A percentile compares a stretch with the other conserved stretches of the same genome.
Evolutionary conservation across 306 rosid genomes (phyloP).

Genomic region (Luffa aegyptiaca): DNA sequence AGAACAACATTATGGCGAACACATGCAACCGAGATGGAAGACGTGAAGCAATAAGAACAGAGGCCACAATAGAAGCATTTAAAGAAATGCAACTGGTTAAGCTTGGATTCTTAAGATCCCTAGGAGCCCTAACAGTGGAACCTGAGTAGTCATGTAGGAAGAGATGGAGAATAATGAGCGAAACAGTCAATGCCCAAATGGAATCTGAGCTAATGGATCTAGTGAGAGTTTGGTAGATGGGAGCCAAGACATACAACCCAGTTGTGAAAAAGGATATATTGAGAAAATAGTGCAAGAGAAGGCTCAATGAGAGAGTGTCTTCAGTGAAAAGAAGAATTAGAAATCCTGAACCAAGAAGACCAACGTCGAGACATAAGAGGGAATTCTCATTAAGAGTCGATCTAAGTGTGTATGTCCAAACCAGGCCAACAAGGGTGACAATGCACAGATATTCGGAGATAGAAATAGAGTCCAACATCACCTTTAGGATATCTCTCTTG

Average conservation of each 20-base stretch:
- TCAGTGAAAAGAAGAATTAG: slow-evolving; percentile 59
- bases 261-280: slow-evolving; percentile 66
- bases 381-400: slow-evolving; percentile 63
- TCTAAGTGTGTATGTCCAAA: slow-evolving; percentile 67
- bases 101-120: slow-evolving; percentile 50
- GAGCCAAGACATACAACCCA: slow-evolving; percentile 72
- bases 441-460: slow-evolving; percentile 83
- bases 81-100: slow-evolving; percentile 74
- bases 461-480: slow-evolving; percentile 76
- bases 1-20: slow-evolving; percentile 72
- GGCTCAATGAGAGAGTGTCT: slow-evolving; percentile 63
- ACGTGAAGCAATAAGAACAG: slow-evolving; percentile 75
- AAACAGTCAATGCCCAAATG: slow-evolving; percentile 61
- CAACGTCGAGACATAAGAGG: slow-evolving; percentile 51
- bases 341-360: slow-evolving; percentile 76
- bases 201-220: slow-evolving; percentile 90
- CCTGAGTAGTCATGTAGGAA: slow-evolving; percentile 84
- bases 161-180: slow-evolving; percentile 72
- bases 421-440: slow-evolving; percentile 72
- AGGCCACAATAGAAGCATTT: slow-evolving; percentile 86
- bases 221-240: slow-evolving; percentile 83
- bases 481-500: slow-evolving; percentile 69
- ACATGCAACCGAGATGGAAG: slow-evolving; percentile 84
- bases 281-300: slow-evolving; percentile 54
- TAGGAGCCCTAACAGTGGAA: slow-evolving; percentile 59